A percentile compares a stretch with the other conserved stretches of the same genome.
Evolutionary conservation across 2,329 filamentous ascomycete genomes (phyloP).

Genomic region (Escovopsis sp.): DNA sequence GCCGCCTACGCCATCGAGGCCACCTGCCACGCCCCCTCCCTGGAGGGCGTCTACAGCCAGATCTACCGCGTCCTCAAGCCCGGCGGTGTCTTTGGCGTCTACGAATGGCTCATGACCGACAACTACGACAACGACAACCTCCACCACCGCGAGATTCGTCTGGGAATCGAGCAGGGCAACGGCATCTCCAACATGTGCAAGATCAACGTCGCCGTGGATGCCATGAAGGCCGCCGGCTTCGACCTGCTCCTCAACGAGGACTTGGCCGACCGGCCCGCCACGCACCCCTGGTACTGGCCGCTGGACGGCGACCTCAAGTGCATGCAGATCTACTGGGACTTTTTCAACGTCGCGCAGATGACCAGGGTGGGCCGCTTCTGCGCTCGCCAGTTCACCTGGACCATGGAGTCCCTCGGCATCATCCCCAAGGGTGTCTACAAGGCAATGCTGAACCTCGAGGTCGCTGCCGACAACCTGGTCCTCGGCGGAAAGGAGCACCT

Average conservation of each 20-base stretch:
- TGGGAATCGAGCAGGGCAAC: constrained; percentile 83
- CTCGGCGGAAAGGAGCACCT: constrained; percentile 75
- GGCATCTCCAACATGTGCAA: constrained; percentile 92
- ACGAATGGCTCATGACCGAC: constrained; percentile 96
- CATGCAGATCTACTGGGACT: constrained; percentile 62
- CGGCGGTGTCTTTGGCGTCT: constrained; percentile 85
- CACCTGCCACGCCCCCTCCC: constrained; percentile 74
- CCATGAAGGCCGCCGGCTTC: constrained; percentile 75
- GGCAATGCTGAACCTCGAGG: constrained; percentile 78
- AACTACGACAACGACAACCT: constrained; percentile 77
- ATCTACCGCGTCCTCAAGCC: constrained; percentile 88
- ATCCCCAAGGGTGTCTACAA: constrained; percentile 79
- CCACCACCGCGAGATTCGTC: constrained; percentile 68
- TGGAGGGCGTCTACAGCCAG: constrained; percentile 78
- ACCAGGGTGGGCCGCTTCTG: constrained; percentile 65
- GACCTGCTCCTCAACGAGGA: constrained; percentile 43
- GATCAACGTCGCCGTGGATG: constrained; percentile 59
- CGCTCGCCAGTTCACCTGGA: constrained; percentile 62
- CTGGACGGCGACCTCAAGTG: constrained; percentile 50
- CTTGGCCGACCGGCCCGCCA: constrained; percentile 35
- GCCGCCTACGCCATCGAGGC: constrained; percentile 92
- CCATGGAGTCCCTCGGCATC: constrained; percentile 58
- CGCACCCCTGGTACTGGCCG: constrained; percentile 6
- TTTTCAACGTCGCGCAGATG: constrained; percentile 77
- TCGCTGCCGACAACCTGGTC: constrained; percentile 71